Evolutionary conservation across 1,139 yeast species (phyloP).

Genomic region (Candida tropicalis): DNA sequence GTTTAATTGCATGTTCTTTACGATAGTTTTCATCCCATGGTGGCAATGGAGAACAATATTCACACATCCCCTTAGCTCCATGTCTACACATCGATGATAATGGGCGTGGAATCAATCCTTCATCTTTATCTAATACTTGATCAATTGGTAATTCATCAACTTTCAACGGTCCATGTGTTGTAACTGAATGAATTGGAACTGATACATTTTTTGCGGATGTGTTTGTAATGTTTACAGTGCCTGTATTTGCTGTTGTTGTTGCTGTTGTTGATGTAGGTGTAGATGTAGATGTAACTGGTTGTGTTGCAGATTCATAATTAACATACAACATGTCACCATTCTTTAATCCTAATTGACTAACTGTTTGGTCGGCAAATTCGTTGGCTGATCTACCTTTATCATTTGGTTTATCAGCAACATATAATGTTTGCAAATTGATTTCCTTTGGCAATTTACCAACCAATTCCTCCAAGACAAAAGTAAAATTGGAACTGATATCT

Average conservation of each 20-base stretch:
- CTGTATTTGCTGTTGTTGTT: constrained; percentile 12
- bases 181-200: constrained; percentile 12
- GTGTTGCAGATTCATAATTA: constrained; percentile 37
- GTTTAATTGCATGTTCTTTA: constrained; percentile 79
- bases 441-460: constrained; percentile 32
- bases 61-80: constrained; percentile 96
- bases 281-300: too few species aligned
- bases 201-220: constrained; percentile 2
- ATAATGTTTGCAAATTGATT: constrained; percentile 34
- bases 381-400: constrained; percentile 49
- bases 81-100: constrained; percentile 76
- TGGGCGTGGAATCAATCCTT: constrained; percentile 73
- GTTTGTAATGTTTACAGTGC: constrained; percentile 10
- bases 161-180: constrained; percentile 20
- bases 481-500: constrained; percentile 51
- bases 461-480: constrained; percentile 49
- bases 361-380: constrained; percentile 24
- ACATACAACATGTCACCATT: constrained; percentile 88
- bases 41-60: constrained; percentile 92
- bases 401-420: constrained; percentile 49
- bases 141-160: constrained; percentile 62
- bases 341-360: constrained; percentile 53
- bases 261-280: too few species aligned
- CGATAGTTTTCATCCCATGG: constrained; percentile 89
- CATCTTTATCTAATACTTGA: constrained; percentile 60